These are phyloP conservation scores for Lanmaoa rubissima DNA, from an alignment of 768 basidiomycete species.

Conservation along the genomic window DNA sequence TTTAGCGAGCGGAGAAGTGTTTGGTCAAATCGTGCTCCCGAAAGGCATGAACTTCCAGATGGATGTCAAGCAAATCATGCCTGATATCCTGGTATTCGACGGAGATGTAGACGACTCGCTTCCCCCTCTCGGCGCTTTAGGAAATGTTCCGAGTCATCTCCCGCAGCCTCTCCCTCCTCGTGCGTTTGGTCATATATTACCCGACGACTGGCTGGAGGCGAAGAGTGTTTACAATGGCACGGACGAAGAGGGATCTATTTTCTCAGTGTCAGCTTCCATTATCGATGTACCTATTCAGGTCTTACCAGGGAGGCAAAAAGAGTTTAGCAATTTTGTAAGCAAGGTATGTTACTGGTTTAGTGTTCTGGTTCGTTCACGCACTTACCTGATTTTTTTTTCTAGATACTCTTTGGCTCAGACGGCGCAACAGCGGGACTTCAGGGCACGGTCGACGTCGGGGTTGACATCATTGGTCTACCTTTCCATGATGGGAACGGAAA, in stretches of 20 bases:
- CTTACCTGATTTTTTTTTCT: slow-evolving; percentile 3
- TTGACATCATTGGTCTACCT: slow-evolving; percentile 61
- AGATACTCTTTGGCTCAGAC: slow-evolving; percentile 67
- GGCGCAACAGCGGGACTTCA: slow-evolving; percentile 70
- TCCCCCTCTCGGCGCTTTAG: slow-evolving; percentile 6
- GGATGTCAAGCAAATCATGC: slow-evolving; percentile 61
- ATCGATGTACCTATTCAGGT: slow-evolving; percentile 75
- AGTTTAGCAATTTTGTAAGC: slow-evolving; percentile 72
- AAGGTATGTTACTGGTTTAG: slow-evolving; percentile 50
- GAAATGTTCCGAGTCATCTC: slow-evolving; percentile 44
- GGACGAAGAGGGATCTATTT: slow-evolving; percentile 52
- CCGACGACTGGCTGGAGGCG: slow-evolving; percentile 63
- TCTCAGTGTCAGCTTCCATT: slow-evolving; percentile 62
- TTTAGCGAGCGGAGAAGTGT: slow-evolving; percentile 69
- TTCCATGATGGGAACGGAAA: slow-evolving; percentile 39
- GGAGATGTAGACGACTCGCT: slow-evolving; percentile 51
- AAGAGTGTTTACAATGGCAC: slow-evolving; percentile 41
- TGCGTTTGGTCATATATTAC: slow-evolving; percentile 76
- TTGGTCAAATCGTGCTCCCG: slow-evolving; percentile 65
- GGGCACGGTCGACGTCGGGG: slow-evolving; percentile 60
- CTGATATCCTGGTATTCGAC: slow-evolving; percentile 78
- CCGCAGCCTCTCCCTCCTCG: slow-evolving; percentile 66
- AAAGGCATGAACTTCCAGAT: slow-evolving; percentile 64
- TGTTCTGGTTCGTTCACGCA: background rate
- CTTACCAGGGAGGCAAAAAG: slow-evolving; percentile 71